Conservation (phyloP, 1,284 basidiomycete genomes). For the Boletus smithii region DNA sequence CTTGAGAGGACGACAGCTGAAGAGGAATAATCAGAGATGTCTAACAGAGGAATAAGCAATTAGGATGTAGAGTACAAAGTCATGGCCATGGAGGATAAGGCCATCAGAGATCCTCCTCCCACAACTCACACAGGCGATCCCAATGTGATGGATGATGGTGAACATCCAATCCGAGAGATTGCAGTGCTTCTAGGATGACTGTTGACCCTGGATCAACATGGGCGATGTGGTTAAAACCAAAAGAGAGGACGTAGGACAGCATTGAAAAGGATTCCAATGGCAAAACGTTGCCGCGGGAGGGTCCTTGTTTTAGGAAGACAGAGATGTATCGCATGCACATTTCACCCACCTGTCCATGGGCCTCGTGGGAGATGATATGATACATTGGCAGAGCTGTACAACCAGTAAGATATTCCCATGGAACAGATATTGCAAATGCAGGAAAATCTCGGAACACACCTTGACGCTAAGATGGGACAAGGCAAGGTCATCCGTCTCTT, state of each 20-base stretch:
- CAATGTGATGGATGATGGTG: conserved; percentile 3
- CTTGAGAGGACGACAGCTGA: background rate
- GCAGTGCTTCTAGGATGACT: background rate
- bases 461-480: conserved; percentile 6
- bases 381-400: background rate
- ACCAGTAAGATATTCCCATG: background rate
- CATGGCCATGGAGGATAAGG: conserved; percentile 5
- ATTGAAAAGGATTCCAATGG: background rate
- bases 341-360: background rate
- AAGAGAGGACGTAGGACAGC: background rate
- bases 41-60: background rate
- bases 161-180: background rate
- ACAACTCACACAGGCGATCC: conserved; percentile 1
- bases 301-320: background rate
- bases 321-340: conserved; percentile 3
- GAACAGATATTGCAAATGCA: background rate
- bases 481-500: background rate
- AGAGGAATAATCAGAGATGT: background rate
- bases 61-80: background rate
- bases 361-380: background rate
- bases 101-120: background rate
- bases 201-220: background rate
- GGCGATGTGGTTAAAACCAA: background rate
- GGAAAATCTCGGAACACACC: background rate
- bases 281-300: background rate